Base-by-base conservation (phyloP, 1,284 basidiomycete genomes). In the Mycena sp. region DNA sequence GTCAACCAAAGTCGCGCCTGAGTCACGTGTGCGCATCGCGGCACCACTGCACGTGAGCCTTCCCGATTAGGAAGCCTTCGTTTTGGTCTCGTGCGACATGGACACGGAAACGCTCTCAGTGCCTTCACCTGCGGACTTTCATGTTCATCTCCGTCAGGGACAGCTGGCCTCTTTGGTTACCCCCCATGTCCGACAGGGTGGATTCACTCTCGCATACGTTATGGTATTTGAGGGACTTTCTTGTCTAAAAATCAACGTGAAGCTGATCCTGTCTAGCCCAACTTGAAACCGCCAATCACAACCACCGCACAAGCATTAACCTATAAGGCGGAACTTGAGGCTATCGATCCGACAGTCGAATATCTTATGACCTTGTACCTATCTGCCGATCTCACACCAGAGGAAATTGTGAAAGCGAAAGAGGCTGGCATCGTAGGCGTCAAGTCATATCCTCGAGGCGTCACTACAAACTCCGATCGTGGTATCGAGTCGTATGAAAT, bases 321-420 rank as follows among this genome's bases (percentile, higher is more conserved):
- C 50, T 99, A 99, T 82, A 90, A 92, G 72, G 79, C 85, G 6
- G 80, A 88, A 49, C 86, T 99, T 19, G 81, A 94, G 72, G 79
- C 78, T 37, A 89, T 98, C 64, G 93, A 95, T 44, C 88, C 94
- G 7, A 76, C 82, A 46, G 89, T 93, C 37, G 88, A 95, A 78
- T 98, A 95, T 79, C 82, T 99, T 40, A 97, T 99, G 92, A 98
- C 97, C 0, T 84, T 99, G 43, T 99, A 99, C 80, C 88, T 99
- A 10, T 94, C 91, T 43, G 92, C 94, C 0, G 89, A 93, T 43
- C 87, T 99, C 50, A 97, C 96, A 1, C 94, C 95, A 1, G 91
- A 92, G 21, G 95, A 99, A 75, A 93, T 99, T 70, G 85, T 85
- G 68, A 96, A 93, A 76, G 98, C 98, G 5, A 91, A 91, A 61